A percentile compares a stretch with the other conserved stretches of the same genome.
These are phyloP conservation scores for Talaromyces sp. DNA, from an alignment of 2,329 filamentous ascomycete genomes.

Conservation along the genomic window DNA sequence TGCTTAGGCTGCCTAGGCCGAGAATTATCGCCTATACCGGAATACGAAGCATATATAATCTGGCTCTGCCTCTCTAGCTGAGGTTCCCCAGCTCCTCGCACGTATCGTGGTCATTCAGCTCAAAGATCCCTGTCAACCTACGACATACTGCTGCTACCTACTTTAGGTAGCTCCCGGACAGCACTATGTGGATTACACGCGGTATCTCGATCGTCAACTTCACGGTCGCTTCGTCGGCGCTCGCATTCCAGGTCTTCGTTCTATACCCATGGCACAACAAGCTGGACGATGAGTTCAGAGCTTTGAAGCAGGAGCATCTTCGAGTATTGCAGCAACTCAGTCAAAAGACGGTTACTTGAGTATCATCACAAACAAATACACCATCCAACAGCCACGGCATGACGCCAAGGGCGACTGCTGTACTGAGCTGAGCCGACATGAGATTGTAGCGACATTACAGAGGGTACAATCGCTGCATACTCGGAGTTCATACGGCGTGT, in stretches of 20 bases:
- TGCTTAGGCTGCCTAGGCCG: not conserved
- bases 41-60: not conserved
- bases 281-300: slow-evolving; percentile 59
- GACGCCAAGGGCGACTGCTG: not conserved
- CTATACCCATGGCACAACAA: slow-evolving; percentile 68
- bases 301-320: slow-evolving; percentile 56
- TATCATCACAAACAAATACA: not conserved
- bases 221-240: slow-evolving; percentile 60
- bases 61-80: not conserved
- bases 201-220: slow-evolving; percentile 63
- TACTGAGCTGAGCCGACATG: not conserved
- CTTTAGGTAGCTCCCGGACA: not conserved
- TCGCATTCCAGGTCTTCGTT: slow-evolving; percentile 65
- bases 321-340: slow-evolving; percentile 25
- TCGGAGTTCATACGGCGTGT: not conserved
- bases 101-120: not conserved
- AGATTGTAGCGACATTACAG: not conserved
- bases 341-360: not conserved
- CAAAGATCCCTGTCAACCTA: not conserved
- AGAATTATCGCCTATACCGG: not conserved
- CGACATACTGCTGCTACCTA: not conserved
- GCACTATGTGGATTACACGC: slow-evolving; percentile 46
- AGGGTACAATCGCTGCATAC: not conserved
- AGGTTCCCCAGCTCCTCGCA: not conserved
- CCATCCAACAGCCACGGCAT: not conserved